Evolutionary conservation across 2,329 filamentous ascomycete genomes (phyloP).

Genomic region (Stylonectria norvegica): DNA sequence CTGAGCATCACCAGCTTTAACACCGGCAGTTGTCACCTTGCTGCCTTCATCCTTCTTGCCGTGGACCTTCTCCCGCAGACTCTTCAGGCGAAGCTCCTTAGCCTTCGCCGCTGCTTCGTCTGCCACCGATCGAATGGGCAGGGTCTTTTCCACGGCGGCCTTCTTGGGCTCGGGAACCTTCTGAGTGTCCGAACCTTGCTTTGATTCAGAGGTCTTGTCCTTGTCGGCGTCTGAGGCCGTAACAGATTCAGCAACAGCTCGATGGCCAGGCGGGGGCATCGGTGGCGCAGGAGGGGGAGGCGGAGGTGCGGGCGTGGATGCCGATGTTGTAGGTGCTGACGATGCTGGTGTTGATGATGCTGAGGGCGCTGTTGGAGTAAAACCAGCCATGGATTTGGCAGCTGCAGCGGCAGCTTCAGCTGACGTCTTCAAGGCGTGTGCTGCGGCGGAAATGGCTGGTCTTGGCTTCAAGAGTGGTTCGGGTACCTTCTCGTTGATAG

Average conservation of each 20-base stretch:
- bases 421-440: slow-evolving; percentile 23
- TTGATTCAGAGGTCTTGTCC: too few relatives aligned
- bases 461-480: slow-evolving; percentile 29
- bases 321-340: slow-evolving; percentile 22
- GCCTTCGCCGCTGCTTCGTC: slow-evolving; percentile 65
- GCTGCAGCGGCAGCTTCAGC: slow-evolving; percentile 17
- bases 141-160: slow-evolving; percentile 26
- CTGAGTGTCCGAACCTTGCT: too few relatives aligned
- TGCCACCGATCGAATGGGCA: slow-evolving; percentile 53
- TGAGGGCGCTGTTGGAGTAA: slow-evolving; percentile 24
- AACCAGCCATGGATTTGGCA: slow-evolving; percentile 20
- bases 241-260: neutral
- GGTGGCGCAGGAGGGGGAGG: slow-evolving; percentile 17
- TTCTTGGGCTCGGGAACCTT: slow-evolving; percentile 20
- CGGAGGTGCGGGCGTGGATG: slow-evolving; percentile 22
- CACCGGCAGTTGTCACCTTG: too few relatives aligned
- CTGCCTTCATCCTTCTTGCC: slow-evolving; percentile 43
- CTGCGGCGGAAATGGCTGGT: slow-evolving; percentile 22
- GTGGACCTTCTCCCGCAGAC: slow-evolving; percentile 53
- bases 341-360: slow-evolving; percentile 21
- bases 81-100: slow-evolving; percentile 55
- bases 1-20: too few relatives aligned
- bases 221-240: slow-evolving; percentile 6
- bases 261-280: slow-evolving; percentile 16
- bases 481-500: slow-evolving; percentile 51